phyloP scores from a whole-genome alignment of 371 early-diverging fungal species.

The Nematocida sp. region DNA sequence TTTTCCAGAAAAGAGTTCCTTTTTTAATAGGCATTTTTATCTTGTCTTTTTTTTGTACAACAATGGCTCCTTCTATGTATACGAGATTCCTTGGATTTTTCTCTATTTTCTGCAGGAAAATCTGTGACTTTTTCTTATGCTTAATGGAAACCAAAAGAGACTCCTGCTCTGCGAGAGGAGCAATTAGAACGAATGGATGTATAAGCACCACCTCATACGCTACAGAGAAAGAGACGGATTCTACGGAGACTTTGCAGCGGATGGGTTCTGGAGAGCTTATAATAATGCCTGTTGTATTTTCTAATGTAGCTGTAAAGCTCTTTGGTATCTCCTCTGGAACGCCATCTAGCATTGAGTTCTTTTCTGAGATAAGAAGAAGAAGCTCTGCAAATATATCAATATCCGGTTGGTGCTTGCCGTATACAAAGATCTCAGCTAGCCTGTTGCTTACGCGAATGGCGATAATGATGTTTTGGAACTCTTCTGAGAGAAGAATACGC shows the following conservation, averaged over 20 bases:
- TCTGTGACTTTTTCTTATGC: neutral
- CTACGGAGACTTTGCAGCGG: constrained; percentile 1
- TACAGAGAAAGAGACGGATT: neutral
- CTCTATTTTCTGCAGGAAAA: neutral
- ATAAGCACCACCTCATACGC: neutral
- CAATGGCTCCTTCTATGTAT: constrained; percentile 18
- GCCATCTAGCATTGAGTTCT: neutral
- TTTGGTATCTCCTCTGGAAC: neutral
- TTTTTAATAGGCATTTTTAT: neutral
- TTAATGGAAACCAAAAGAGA: constrained; percentile 3
- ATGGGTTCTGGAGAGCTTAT: neutral
- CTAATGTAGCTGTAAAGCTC: neutral
- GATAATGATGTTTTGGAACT: constrained; percentile 29
- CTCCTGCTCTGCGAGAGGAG: neutral
- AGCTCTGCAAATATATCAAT: neutral
- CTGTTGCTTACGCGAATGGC: neutral
- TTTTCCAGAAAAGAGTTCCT: constrained; percentile 22
- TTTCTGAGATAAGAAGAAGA: neutral
- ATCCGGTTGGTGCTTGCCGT: neutral
- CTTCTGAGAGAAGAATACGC: constrained; percentile 45
- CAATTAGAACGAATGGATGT: constrained; percentile 11
- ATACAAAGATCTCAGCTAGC: constrained; percentile 5
- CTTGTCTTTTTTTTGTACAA: constrained; percentile 7
- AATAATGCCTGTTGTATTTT: constrained; percentile 18
- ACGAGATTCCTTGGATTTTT: neutral